A percentile compares a stretch with the other conserved stretches of the same genome.
phyloP scores from a whole-genome alignment of 1,284 basidiomycete genomes.

The Moesziomyces globuligerus region DNA sequence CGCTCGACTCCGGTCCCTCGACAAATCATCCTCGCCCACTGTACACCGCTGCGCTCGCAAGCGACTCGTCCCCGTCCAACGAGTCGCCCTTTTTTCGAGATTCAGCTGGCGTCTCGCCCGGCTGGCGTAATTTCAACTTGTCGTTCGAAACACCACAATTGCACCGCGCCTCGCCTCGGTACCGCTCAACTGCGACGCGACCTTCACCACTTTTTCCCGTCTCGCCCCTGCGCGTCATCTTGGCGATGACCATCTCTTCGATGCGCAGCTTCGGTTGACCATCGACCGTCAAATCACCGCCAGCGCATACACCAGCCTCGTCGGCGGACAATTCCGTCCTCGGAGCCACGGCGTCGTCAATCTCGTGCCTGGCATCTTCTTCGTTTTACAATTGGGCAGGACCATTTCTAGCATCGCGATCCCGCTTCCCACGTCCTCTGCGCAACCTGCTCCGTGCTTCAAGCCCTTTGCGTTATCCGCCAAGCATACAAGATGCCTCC shows the following conservation, averaged over 20 bases:
- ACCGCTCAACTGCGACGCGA: not conserved
- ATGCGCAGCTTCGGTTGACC: not conserved
- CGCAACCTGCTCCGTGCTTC: too few species aligned
- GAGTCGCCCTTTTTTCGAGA: constrained; percentile 3
- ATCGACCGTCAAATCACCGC: not conserved
- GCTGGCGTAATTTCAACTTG: not conserved
- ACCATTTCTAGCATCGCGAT: too few species aligned
- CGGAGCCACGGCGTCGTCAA: too few species aligned
- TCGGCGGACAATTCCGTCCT: too few species aligned
- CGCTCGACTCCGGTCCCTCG: not conserved
- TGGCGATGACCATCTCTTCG: not conserved
- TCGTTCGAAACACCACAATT: not conserved
- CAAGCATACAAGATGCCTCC: constrained; percentile 12
- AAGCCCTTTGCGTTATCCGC: not conserved
- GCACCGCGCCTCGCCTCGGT: too few species aligned
- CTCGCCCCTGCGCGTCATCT: not conserved
- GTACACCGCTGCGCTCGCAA: too few species aligned
- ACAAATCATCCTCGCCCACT: too few species aligned
- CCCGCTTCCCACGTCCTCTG: too few species aligned
- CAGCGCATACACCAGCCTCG: too few species aligned
- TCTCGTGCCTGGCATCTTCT: too few species aligned
- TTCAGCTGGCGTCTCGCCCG: constrained; percentile 1
- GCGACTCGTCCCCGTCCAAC: not conserved
- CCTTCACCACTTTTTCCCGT: not conserved
- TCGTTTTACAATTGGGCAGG: too few species aligned